Evolutionary conservation across 1,284 basidiomycete genomes (phyloP).

Genomic region (Volvariella volvacea): DNA sequence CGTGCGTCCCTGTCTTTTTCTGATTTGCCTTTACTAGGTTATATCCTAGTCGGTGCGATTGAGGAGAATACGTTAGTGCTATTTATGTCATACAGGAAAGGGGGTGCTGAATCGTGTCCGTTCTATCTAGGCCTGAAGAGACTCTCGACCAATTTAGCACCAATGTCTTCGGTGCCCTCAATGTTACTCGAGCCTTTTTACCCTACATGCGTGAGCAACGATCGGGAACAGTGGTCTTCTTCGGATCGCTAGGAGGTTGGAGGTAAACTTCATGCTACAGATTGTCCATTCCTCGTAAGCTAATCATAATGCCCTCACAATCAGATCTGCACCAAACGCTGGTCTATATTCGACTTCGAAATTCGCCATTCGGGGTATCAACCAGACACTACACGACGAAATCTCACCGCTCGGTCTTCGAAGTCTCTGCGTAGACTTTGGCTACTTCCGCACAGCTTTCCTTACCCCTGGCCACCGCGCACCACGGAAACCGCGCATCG

Average conservation of each 20-base stretch:
- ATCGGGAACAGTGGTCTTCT: conserved; percentile 26
- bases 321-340: neutral
- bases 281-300: too few relatives aligned
- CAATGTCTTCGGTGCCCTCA: conserved; percentile 29
- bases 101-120: too few relatives aligned
- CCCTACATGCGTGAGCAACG: conserved; percentile 28
- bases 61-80: too few relatives aligned
- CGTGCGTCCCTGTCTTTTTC: too few relatives aligned
- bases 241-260: conserved; percentile 28
- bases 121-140: too few relatives aligned
- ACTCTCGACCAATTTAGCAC: conserved; percentile 20
- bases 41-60: neutral
- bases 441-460: conserved; percentile 9
- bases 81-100: too few relatives aligned
- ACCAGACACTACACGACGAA: conserved; percentile 3
- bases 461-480: conserved; percentile 4
- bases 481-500: conserved; percentile 1
- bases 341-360: neutral
- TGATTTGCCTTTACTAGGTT: neutral
- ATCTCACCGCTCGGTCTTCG: conserved; percentile 7
- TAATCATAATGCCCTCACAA: too few relatives aligned
- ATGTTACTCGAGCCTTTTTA: conserved; percentile 29
- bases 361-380: conserved; percentile 1
- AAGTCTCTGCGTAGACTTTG: conserved; percentile 9
- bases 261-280: too few relatives aligned